Evolutionary conservation across 2,329 filamentous ascomycete genomes (phyloP), one percentile per base, ranked within the genome.

Genomic region (Hymenoscyphus fraxineus): DNA sequence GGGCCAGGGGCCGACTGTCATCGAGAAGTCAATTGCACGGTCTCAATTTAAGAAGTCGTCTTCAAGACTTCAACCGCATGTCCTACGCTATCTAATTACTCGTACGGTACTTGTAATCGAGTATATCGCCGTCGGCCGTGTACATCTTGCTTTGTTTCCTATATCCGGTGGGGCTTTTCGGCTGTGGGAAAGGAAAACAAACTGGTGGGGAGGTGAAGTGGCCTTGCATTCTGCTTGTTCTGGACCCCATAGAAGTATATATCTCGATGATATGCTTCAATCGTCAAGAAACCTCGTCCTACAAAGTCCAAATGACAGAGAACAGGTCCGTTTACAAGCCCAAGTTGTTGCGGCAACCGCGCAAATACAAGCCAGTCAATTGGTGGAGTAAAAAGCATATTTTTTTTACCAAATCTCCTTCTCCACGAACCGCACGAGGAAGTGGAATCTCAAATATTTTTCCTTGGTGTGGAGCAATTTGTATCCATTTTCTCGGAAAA

Each of bases 401-500:
- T 13, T 35, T 35, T 4, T 32, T 57, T 38, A 35, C n/a, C n/a
- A 38, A 22, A 56, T 32, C 16, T 57, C 27, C 35, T 57, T 19
- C 55, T 35, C 55, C 31, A 57, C 27, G 27, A 57, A 57, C 16
- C 22, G 54, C 22, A 35, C 22, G 47, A 19, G 47, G 22, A 22
- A 54, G 47, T 54, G 47, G 47, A 54, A 54, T 54, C 47, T 10
- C 47, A 27, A 54, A 27, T 54, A 27, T 12, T 51, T 57, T 38
- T 57, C 32, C 31, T 57, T 38, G 6, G n/a, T 27, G 55, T 38
- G 55, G 55, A 57, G 55, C n/a, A 27, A 27, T 27, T n/a, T 57
- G 31, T 57, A 27, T 15, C 13, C 55, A 57, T 35, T 35, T 35
- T 57, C 27, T 57, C 55, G 55, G 35, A 57, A 57, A 57, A 57